phyloP scores from a whole-genome alignment of 306 rosid genomes.

The Cotoneaster glaucophyllus region DNA sequence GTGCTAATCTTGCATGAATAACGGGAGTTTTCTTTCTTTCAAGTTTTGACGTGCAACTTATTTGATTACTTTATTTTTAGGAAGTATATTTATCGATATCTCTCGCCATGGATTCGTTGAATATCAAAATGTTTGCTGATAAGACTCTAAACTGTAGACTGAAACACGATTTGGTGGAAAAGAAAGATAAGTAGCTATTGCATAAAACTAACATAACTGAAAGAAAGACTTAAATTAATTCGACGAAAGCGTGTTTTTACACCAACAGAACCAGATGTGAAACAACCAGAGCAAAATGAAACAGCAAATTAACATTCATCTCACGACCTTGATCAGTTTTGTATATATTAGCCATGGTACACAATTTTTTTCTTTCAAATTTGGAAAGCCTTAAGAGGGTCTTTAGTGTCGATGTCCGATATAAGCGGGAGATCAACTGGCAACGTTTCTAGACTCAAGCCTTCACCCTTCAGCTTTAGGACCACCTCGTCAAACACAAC shows the following conservation, averaged over 20 bases:
- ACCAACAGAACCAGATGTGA: background rate
- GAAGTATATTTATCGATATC: too few relatives aligned
- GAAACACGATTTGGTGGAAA: too few relatives aligned
- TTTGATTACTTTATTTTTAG: too few relatives aligned
- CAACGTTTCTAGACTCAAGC: conserved; percentile 39
- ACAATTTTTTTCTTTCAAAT: background rate
- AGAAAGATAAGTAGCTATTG: background rate
- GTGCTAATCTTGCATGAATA: too few relatives aligned
- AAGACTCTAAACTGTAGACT: too few relatives aligned
- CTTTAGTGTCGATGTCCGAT: conserved; percentile 46
- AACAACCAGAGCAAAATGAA: background rate
- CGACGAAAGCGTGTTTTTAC: background rate
- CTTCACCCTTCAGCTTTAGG: conserved; percentile 47
- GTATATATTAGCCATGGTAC: background rate
- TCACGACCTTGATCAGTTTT: background rate
- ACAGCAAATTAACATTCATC: background rate
- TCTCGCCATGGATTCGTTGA: too few relatives aligned
- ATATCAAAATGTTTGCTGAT: too few relatives aligned
- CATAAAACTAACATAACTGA: background rate
- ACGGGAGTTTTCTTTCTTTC: too few relatives aligned
- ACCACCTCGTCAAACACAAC: conserved; percentile 68
- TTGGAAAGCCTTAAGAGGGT: conserved; percentile 58
- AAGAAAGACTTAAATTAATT: background rate
- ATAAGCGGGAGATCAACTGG: conserved; percentile 62
- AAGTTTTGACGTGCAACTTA: too few relatives aligned